Conservation (phyloP, 352 stramenopile genomes). For the Paralagenidium karlingii region DNA sequence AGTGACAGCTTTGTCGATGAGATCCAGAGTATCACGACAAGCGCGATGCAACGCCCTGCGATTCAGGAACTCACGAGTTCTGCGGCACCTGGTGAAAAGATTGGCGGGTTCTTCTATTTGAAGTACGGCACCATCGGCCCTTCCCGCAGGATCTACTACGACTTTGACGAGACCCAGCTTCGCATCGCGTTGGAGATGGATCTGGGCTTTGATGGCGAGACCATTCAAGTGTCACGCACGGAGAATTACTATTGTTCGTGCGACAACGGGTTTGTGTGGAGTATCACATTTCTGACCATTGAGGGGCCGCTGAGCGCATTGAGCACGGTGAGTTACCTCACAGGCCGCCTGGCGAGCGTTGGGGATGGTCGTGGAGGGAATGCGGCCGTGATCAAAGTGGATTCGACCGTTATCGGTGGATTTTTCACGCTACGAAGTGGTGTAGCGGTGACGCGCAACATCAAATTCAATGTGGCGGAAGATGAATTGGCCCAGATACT, state of each 20-base stretch:
- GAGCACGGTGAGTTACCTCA: constrained; percentile 25
- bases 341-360: constrained; percentile 32
- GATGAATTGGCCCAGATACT: constrained; percentile 42
- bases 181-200: constrained; percentile 60
- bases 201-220: constrained; percentile 48
- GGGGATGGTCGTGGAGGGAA: constrained; percentile 29
- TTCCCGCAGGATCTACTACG: constrained; percentile 43
- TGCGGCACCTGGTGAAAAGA: constrained; percentile 38
- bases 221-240: constrained; percentile 32
- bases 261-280: constrained; percentile 56
- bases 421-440: constrained; percentile 52
- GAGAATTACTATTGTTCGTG: constrained; percentile 65
- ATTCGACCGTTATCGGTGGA: constrained; percentile 44
- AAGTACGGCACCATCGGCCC: constrained; percentile 34
- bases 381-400: constrained; percentile 30
- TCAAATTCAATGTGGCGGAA: constrained; percentile 45
- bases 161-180: constrained; percentile 55
- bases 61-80: constrained; percentile 62
- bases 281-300: constrained; percentile 62
- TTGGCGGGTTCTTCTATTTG: constrained; percentile 65
- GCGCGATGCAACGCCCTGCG: constrained; percentile 32
- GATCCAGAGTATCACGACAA: constrained; percentile 53
- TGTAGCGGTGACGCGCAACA: constrained; percentile 44
- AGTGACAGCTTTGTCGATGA: constrained; percentile 41
- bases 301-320: constrained; percentile 42